Evolutionary conservation across 208 protist species (phyloP).

Genomic region (Endotrypanum monterogeii): DNA sequence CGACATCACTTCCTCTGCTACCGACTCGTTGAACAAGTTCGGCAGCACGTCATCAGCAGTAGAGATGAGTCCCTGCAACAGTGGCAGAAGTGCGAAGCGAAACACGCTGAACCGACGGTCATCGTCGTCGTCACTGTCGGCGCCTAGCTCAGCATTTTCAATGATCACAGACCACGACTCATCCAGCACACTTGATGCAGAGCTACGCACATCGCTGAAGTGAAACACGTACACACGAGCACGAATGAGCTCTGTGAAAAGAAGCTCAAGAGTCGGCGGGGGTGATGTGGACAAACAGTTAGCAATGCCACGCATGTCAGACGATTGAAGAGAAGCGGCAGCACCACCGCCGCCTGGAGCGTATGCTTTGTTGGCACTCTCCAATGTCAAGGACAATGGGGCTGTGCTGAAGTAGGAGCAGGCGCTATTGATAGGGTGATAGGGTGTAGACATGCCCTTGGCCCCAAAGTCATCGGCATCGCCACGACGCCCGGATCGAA

Average conservation of each 20-base stretch:
- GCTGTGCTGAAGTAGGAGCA: background rate
- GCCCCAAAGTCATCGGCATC: background rate
- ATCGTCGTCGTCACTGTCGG: constrained; percentile 38
- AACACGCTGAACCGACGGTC: constrained; percentile 67
- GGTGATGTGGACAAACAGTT: constrained; percentile 5
- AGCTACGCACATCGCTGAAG: constrained; percentile 47
- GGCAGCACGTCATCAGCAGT: constrained; percentile 76
- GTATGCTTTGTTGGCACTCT: background rate
- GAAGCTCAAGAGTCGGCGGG: constrained; percentile 12
- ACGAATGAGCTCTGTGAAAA: constrained; percentile 40
- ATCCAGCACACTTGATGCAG: constrained; percentile 66
- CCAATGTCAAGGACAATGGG: background rate
- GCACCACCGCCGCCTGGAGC: background rate
- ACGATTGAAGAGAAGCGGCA: background rate
- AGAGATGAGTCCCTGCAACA: constrained; percentile 78
- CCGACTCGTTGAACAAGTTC: constrained; percentile 45
- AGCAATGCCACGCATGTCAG: background rate
- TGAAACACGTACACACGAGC: constrained; percentile 54
- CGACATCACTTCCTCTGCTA: constrained; percentile 67
- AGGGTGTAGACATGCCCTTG: constrained; percentile 11
- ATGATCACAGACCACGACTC: constrained; percentile 79
- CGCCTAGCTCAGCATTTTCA: constrained; percentile 59
- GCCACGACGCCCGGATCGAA: background rate
- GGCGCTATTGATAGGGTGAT: constrained; percentile 6
- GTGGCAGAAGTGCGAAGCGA: constrained; percentile 67